phyloP scores from a whole-genome alignment of 768 basidiomycete genomes.

The Lactarius indigo region DNA sequence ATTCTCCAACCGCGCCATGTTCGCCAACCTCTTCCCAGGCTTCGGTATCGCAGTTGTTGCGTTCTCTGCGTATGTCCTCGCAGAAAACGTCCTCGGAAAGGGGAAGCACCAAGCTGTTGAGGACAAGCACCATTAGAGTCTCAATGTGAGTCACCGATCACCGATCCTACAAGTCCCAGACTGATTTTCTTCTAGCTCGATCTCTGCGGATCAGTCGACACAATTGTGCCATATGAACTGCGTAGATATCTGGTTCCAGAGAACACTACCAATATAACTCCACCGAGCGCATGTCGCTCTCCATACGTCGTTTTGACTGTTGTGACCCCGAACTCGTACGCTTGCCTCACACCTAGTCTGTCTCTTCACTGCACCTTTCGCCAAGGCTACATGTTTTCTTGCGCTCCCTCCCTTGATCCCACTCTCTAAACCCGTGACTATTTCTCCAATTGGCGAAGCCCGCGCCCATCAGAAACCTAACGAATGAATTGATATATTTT shows the following conservation, averaged over 20 bases:
- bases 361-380: background rate
- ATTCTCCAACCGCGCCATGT: constrained; percentile 83
- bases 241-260: background rate
- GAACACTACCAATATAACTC: background rate
- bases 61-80: constrained; percentile 87
- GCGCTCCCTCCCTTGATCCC: background rate
- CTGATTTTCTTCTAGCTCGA: background rate
- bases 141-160: background rate
- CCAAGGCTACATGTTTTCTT: background rate
- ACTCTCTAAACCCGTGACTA: background rate
- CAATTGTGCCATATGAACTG: background rate
- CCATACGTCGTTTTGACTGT: background rate
- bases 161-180: background rate
- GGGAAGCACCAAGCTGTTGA: constrained; percentile 15
- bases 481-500: background rate
- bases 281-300: background rate
- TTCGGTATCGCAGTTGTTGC: constrained; percentile 91
- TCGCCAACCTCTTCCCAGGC: constrained; percentile 89
- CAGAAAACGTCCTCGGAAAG: constrained; percentile 58
- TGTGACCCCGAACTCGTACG: background rate
- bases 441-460: background rate
- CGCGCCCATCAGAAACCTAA: background rate
- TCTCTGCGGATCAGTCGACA: background rate
- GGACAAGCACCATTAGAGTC: constrained; percentile 20
- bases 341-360: background rate